Evolutionary conservation across 2,329 filamentous ascomycete species (phyloP).

Genomic region (Coleophoma cylindrospora): DNA sequence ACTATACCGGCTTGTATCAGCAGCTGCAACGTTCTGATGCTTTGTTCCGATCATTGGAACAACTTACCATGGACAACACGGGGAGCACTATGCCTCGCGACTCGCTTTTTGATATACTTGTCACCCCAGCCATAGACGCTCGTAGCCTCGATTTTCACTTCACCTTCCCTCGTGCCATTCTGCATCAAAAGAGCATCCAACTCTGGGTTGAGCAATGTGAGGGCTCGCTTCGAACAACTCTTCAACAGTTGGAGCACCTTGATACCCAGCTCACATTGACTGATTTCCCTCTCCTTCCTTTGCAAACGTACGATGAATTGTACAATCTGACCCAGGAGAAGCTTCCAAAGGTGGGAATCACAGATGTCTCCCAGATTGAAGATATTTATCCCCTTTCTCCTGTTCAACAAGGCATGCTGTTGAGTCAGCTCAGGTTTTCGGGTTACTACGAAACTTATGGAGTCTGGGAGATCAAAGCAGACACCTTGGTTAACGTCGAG

Average conservation of each 20-base stretch:
- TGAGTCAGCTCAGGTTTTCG: no score
- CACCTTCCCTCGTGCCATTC: neutral
- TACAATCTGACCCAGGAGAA: neutral
- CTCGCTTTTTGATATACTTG: neutral
- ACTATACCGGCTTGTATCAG: slow-evolving; percentile 41
- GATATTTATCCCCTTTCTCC: slow-evolving; percentile 6
- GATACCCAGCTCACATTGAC: neutral
- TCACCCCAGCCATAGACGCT: neutral
- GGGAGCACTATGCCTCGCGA: neutral
- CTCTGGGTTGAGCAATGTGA: neutral
- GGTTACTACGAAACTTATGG: no score
- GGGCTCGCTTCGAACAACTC: neutral
- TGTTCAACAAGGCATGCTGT: slow-evolving; percentile 5
- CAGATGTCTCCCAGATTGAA: neutral
- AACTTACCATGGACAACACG: neutral
- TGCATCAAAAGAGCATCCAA: neutral
- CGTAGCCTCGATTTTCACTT: neutral
- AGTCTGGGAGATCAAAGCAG: no score
- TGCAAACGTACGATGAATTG: neutral
- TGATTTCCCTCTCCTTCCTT: slow-evolving; percentile 6
- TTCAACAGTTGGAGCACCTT: neutral
- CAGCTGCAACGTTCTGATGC: slow-evolving; percentile 35
- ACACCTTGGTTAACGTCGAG: neutral
- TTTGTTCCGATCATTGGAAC: slow-evolving; percentile 13
- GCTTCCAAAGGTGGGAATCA: neutral